Conservation (phyloP, 1,284 basidiomycete species). For the Cerioporus squamosus region DNA sequence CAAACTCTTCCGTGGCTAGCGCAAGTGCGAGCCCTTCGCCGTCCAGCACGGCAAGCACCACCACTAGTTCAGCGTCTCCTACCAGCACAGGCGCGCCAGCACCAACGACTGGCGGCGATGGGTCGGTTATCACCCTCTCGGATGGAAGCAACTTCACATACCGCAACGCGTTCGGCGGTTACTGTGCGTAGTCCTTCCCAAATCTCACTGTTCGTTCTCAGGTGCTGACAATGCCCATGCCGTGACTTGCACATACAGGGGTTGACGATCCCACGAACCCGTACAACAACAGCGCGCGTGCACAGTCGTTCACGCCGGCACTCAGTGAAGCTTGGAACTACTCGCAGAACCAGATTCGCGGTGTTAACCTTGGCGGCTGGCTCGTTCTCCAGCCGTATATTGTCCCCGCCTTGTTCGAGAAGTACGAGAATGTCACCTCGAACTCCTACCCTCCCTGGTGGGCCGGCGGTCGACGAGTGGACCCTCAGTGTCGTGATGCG, state of each 20-base stretch:
- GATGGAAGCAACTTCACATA: slow-evolving; percentile 82
- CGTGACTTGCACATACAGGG: slow-evolving; percentile 33
- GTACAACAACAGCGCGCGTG: slow-evolving; percentile 71
- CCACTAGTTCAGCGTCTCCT: slow-evolving; percentile 30
- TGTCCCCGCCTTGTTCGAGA: slow-evolving; percentile 58
- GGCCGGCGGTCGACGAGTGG: slow-evolving; percentile 71
- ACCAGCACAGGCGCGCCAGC: slow-evolving; percentile 28
- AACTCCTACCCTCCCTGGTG: slow-evolving; percentile 25
- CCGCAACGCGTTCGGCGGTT: slow-evolving; percentile 78
- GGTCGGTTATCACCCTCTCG: slow-evolving; percentile 68
- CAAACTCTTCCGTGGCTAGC: neutral
- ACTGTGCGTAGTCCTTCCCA: slow-evolving; percentile 45
- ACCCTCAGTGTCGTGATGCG: slow-evolving; percentile 68
- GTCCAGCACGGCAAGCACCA: neutral
- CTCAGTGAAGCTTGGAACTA: slow-evolving; percentile 69
- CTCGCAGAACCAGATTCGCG: slow-evolving; percentile 48
- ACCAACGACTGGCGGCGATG: slow-evolving; percentile 50
- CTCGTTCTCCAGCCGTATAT: slow-evolving; percentile 69
- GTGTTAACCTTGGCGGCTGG: slow-evolving; percentile 75
- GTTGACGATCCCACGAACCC: slow-evolving; percentile 70
- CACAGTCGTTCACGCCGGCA: slow-evolving; percentile 76
- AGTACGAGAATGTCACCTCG: slow-evolving; percentile 42
- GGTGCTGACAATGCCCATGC: neutral
- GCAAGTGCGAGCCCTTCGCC: neutral
- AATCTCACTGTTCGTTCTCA: neutral